phyloP scores from a whole-genome alignment of 2,329 filamentous ascomycete species.

The Curvularia hawaiiensis region DNA sequence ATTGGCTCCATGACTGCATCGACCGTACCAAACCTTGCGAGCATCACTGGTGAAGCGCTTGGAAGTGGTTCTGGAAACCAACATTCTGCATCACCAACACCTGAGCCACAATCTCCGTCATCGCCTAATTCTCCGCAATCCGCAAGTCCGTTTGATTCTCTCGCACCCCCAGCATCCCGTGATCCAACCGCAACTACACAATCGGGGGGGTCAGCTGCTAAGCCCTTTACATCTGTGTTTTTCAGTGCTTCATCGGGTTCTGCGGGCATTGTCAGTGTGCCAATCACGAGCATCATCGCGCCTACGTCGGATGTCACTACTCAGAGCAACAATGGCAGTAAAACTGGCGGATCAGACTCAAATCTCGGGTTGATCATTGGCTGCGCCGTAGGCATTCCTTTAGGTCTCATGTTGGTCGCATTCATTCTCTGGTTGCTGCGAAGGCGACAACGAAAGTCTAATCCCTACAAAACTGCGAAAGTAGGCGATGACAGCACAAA shows the following conservation, averaged over 20 bases:
- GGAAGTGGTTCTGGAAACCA: constrained; percentile 7
- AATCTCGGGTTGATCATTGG: constrained; percentile 42
- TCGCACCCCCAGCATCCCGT: constrained; percentile 10
- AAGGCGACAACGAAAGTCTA: constrained; percentile 34
- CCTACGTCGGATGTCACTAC: constrained; percentile 10
- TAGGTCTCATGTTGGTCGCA: constrained; percentile 37
- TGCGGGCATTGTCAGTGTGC: constrained; percentile 30
- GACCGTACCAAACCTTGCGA: constrained; percentile 26
- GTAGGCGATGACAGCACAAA: constrained; percentile 22
- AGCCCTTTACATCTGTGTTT: constrained; percentile 31
- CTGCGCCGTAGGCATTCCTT: constrained; percentile 45
- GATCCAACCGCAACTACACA: not conserved
- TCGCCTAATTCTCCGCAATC: constrained; percentile 18
- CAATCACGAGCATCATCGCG: constrained; percentile 27
- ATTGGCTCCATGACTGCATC: constrained; percentile 33
- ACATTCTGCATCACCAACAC: constrained; percentile 20
- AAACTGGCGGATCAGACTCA: constrained; percentile 19
- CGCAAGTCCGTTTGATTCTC: not conserved
- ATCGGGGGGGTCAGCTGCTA: constrained; percentile 6
- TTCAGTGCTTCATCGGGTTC: constrained; percentile 33
- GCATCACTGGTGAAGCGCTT: constrained; percentile 34
- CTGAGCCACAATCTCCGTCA: constrained; percentile 7
- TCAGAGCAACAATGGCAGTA: constrained; percentile 1
- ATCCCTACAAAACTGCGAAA: constrained; percentile 23
- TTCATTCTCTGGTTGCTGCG: constrained; percentile 42